These are phyloP conservation scores for Furcasterigmium furcatum DNA, from an alignment of 2,329 filamentous ascomycete species.

Conservation along the genomic window DNA sequence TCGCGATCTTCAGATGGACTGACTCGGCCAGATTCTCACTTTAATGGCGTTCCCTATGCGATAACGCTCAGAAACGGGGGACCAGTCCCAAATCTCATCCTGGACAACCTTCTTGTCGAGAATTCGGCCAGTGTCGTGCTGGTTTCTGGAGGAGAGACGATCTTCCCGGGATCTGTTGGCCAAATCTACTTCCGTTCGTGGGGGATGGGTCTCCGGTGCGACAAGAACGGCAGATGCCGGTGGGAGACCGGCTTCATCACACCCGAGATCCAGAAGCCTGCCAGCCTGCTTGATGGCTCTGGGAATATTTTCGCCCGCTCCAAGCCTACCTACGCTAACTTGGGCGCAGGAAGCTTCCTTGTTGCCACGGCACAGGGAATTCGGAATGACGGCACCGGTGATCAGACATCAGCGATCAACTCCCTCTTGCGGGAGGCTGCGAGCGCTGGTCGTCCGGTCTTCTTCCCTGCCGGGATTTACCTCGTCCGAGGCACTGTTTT, in stretches of 20 bases:
- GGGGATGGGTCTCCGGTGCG: neutral
- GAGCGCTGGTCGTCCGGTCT: conserved; percentile 53
- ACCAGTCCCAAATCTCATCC: conserved; percentile 11
- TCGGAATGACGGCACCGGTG: conserved; percentile 68
- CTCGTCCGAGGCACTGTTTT: conserved; percentile 52
- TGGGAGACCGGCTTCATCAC: conserved; percentile 2
- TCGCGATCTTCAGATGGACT: too few species aligned
- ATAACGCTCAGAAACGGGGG: conserved; percentile 6
- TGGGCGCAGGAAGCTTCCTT: conserved; percentile 58
- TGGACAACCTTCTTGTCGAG: conserved; percentile 14
- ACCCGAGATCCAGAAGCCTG: conserved; percentile 15
- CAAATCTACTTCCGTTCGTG: conserved; percentile 5
- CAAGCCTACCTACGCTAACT: conserved; percentile 70
- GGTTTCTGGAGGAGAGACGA: conserved; percentile 9
- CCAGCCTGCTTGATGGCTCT: conserved; percentile 45
- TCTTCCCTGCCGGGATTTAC: conserved; percentile 61
- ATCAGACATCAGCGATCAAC: conserved; percentile 72
- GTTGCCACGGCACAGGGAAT: conserved; percentile 67
- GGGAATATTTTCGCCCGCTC: conserved; percentile 64
- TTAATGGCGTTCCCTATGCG: conserved; percentile 14
- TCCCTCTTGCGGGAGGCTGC: conserved; percentile 52
- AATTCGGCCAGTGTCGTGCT: conserved; percentile 10
- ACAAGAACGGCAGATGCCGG: conserved; percentile 5
- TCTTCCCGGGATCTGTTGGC: conserved; percentile 9
- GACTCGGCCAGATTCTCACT: conserved; percentile 19